Percentiles rank a stretch among this genome's conserved stretches.
These are phyloP conservation scores for Oryza glumipatula DNA, from an alignment of 176 grass and related monocot genomes.

Conservation along the genomic window DNA sequence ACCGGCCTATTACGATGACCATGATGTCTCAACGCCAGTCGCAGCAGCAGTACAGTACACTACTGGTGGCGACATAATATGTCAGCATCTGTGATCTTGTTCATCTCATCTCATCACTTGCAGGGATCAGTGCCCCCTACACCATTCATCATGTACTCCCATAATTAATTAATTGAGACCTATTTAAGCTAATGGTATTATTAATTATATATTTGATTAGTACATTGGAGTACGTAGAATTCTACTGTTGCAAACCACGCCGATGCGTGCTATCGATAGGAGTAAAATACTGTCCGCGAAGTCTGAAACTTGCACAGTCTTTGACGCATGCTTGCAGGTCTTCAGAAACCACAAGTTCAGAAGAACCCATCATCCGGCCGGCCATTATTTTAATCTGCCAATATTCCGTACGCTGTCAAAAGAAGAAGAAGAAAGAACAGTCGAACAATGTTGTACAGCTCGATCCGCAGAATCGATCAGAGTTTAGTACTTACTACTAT, in stretches of 20 bases:
- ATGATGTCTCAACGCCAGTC: not conserved
- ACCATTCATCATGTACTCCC: not conserved
- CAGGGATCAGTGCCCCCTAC: not conserved
- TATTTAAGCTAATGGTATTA: not conserved
- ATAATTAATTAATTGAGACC: not conserved
- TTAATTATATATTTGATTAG: not conserved
- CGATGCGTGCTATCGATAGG: not conserved
- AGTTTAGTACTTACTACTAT: too few relatives aligned
- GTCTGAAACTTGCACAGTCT: conserved; percentile 11
- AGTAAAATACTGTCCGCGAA: not conserved
- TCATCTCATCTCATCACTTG: not conserved
- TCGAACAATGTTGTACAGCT: conserved; percentile 1
- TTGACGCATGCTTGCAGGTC: not conserved
- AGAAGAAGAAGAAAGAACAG: not conserved
- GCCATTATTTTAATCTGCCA: not conserved
- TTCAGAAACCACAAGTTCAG: not conserved
- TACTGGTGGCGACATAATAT: not conserved
- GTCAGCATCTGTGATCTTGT: not conserved
- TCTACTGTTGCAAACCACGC: not conserved
- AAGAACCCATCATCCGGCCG: not conserved
- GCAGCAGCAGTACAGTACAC: not conserved
- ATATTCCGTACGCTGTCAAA: not conserved
- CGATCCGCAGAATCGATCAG: not conserved
- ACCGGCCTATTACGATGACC: too few relatives aligned
- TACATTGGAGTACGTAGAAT: not conserved